phyloP scores from a whole-genome alignment of 2,329 filamentous ascomycete genomes.

The Aspergillus novofumigatus region DNA sequence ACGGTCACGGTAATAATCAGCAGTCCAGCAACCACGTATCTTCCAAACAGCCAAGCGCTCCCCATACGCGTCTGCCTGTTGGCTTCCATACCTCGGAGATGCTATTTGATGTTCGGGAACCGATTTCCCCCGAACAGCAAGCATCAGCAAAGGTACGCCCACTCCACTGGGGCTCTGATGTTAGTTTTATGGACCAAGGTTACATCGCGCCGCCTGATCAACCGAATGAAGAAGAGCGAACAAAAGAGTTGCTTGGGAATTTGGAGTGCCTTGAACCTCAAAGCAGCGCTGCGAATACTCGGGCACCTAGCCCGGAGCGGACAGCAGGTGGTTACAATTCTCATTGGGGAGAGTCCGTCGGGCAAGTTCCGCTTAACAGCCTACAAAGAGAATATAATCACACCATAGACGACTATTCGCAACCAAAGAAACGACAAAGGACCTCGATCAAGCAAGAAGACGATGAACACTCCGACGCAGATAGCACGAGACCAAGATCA shows the following conservation, averaged over 20 bases:
- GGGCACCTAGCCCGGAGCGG: conserved; percentile 53
- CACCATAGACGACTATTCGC: conserved; percentile 19
- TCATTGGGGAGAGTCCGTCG: conserved; percentile 14
- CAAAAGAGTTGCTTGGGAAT: conserved; percentile 52
- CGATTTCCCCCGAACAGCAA: conserved; percentile 32
- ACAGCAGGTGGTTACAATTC: conserved; percentile 13
- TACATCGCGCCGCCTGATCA: conserved; percentile 56
- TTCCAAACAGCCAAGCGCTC: conserved; percentile 9
- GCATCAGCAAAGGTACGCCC: conserved; percentile 37
- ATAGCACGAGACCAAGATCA: conserved; percentile 34
- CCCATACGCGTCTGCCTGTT: conserved; percentile 21
- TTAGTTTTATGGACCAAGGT: conserved; percentile 58
- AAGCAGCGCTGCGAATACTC: conserved; percentile 57
- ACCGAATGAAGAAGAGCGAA: conserved; percentile 56
- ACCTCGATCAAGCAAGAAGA: conserved; percentile 40
- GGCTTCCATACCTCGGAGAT: conserved; percentile 36
- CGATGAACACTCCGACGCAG: conserved; percentile 31
- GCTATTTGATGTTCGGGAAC: conserved; percentile 35
- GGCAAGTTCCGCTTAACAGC: conserved; percentile 5
- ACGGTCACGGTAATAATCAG: conserved; percentile 16
- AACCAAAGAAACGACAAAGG: conserved; percentile 31
- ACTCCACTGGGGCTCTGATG: conserved; percentile 65
- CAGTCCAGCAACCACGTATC: conserved; percentile 10
- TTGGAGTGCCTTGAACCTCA: conserved; percentile 56
- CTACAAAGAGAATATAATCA: conserved; percentile 13